phyloP scores from a whole-genome alignment of 2,329 filamentous ascomycete genomes.

The Sarocladium brachiariae region DNA sequence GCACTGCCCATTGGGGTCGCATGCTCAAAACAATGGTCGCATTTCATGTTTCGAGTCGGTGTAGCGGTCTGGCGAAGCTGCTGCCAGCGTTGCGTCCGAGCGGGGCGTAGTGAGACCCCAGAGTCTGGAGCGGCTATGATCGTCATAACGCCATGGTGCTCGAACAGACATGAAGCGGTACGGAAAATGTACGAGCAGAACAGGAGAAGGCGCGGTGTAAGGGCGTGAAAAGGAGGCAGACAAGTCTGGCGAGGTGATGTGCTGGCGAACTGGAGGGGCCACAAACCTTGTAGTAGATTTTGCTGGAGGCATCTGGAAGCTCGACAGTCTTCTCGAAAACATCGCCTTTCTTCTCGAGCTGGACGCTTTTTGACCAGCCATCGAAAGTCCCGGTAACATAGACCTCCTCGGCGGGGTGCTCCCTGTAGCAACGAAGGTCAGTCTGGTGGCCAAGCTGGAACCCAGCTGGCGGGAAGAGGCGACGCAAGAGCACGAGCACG shows the following conservation, averaged over 20 bases:
- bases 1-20: conserved; percentile 1
- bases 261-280: neutral
- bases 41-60: conserved; percentile 4
- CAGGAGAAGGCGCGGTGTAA: neutral
- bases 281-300: conserved; percentile 91
- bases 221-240: too few relatives aligned
- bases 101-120: neutral
- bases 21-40: neutral
- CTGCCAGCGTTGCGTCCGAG: neutral
- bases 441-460: neutral
- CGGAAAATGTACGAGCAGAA: neutral
- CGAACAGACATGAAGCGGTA: neutral
- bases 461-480: neutral
- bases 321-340: conserved; percentile 75
- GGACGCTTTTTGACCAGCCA: conserved; percentile 81
- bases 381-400: conserved; percentile 96
- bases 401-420: conserved; percentile 76
- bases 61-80: neutral
- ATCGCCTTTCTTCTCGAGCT: conserved; percentile 69
- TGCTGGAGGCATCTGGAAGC: conserved; percentile 58
- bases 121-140: neutral
- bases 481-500: conserved; percentile 5
- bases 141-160: neutral
- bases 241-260: neutral
- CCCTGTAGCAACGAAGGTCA: conserved; percentile 49